These are phyloP conservation scores for Penicillium sp. DNA, from an alignment of 2,329 filamentous ascomycete genomes.

Conservation along the genomic window DNA sequence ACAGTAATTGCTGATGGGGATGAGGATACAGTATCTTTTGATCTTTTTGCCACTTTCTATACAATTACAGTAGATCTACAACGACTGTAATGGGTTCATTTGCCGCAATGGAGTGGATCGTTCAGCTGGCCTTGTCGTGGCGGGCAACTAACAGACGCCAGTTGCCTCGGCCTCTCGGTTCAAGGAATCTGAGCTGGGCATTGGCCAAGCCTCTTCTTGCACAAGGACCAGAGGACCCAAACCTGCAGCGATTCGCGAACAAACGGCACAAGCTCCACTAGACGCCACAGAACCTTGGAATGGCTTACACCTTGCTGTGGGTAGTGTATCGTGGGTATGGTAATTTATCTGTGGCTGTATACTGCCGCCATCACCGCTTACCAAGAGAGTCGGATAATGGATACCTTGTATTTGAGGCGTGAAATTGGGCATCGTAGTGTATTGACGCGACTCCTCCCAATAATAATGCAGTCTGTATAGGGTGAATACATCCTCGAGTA, in stretches of 20 bases:
- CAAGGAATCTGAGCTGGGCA: constrained; percentile 1
- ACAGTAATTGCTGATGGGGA: no score
- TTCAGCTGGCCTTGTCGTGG: neutral
- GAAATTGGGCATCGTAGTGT: neutral
- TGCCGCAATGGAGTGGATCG: neutral
- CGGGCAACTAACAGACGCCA: neutral
- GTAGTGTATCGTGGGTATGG: neutral
- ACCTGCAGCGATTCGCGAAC: constrained; percentile 1
- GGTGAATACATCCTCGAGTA: neutral
- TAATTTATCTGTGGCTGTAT: neutral
- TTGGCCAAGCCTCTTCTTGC: no score
- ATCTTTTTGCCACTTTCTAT: no score
- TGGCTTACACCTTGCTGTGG: neutral
- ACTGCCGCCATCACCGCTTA: neutral
- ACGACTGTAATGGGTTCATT: neutral
- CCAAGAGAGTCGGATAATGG: neutral
- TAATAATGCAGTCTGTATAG: neutral
- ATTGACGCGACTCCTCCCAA: neutral
- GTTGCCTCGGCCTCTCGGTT: neutral
- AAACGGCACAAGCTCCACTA: constrained; percentile 17
- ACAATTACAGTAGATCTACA: neutral
- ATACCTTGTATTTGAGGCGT: neutral
- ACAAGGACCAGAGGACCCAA: neutral
- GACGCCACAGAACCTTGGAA: constrained; percentile 18
- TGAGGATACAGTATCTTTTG: no score